Conservation (phyloP, 805 yeast species). For the Blastobotrys americana region DNA sequence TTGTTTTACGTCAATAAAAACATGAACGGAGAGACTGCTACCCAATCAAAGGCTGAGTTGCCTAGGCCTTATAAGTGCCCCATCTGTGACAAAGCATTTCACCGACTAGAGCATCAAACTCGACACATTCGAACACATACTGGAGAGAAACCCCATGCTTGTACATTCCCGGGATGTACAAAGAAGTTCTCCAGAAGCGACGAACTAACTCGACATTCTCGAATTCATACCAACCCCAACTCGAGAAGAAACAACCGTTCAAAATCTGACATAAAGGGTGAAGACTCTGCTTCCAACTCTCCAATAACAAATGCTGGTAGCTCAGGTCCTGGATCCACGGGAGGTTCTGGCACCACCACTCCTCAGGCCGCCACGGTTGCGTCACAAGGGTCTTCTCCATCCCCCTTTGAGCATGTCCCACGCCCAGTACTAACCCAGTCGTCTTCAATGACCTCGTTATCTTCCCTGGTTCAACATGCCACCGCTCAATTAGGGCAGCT, state of each 20-base stretch:
- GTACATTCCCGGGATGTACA: conserved; percentile 76
- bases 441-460: conserved; percentile 1
- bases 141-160: conserved; percentile 85
- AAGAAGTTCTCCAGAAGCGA: conserved; percentile 76
- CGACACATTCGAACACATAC: conserved; percentile 89
- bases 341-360: conserved; percentile 8
- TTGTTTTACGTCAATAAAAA: too few relatives aligned
- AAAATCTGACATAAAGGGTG: conserved; percentile 5
- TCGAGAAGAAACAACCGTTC: conserved; percentile 26
- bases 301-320: neutral
- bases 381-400: neutral
- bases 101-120: conserved; percentile 83
- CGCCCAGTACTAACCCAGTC: neutral
- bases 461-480: conserved; percentile 3
- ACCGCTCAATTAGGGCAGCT: neutral
- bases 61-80: conserved; percentile 78
- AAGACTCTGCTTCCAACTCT: neutral
- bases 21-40: neutral
- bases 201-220: conserved; percentile 77
- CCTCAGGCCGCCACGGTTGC: conserved; percentile 7
- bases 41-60: conserved; percentile 23
- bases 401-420: neutral
- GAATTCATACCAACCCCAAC: conserved; percentile 54
- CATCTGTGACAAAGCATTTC: conserved; percentile 78
- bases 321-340: conserved; percentile 6